Evolutionary conservation across 768 basidiomycete species (phyloP), one percentile per base, ranked within the genome.

Genomic region (Mycena indigotica): DNA sequence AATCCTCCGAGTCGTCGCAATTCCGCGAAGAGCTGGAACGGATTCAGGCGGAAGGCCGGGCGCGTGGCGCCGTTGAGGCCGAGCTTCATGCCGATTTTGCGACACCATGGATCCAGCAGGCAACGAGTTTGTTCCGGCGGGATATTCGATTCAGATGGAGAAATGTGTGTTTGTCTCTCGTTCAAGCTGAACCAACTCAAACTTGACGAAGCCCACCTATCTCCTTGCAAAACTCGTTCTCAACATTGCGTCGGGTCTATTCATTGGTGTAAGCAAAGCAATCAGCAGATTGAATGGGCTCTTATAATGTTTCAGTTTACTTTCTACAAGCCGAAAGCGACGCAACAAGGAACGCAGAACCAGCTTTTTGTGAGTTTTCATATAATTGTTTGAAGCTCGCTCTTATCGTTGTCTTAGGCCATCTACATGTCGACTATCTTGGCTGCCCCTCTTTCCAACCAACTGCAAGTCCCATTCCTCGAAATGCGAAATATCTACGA

Each of bases 391-490:
- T 53, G 13, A 53, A 63, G 6, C 28, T 61, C 5, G 3, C 2
- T 26, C 51, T 57, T 4, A 56, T 25, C 57, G 4, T 24, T 32
- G 26, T 29, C 12, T 2, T 49, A 84, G 82, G 70, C 82, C 0
- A 80, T 84, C 29, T 86, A 81, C 68, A 82, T 86, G 80, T 75
- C 75, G 13, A 77, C 79, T 28, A 80, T 87, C 57, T 50, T 78
- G 53, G 76, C 74, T 63, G 80, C 81, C 0, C 81, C 85, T 0
- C 72, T 87, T 21, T 77, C 83, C 10, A 84, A 86, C 63, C 86
- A 89, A 64, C 76, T 88, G 0, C 86, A 86, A 66, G 80, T 83
- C 17, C 76, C 80, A 32, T 88, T 82, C 73, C 75, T 88, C 57
- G 70, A 74, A 28, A 78, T 82, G 52, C 83, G 88, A n/a, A 72